Percentiles rank a stretch among this genome's conserved stretches.
phyloP scores from a whole-genome alignment of 2,329 filamentous ascomycete species.

The Fusarium sp. region DNA sequence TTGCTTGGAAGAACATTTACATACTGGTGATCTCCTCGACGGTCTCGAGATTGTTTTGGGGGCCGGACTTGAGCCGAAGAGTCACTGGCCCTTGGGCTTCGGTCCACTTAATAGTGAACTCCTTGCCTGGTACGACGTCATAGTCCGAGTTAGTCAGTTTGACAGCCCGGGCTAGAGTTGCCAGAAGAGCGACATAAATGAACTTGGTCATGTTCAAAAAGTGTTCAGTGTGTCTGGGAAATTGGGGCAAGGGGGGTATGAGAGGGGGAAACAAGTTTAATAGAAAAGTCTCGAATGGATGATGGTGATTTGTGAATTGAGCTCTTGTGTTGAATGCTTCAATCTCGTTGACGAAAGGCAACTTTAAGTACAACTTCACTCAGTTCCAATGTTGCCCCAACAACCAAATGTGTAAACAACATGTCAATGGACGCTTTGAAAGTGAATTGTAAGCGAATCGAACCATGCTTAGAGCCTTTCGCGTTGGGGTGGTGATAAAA shows the following conservation, averaged over 20 bases:
- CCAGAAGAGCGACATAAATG: neutral
- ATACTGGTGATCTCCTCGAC: neutral
- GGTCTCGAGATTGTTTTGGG: neutral
- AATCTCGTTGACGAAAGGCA: neutral
- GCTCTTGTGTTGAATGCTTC: neutral
- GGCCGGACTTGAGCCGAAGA: constrained; percentile 1
- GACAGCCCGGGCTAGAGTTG: neutral
- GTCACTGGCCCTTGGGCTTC: constrained; percentile 2
- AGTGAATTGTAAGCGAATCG: neutral
- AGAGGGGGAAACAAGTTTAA: neutral
- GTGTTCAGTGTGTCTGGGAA: neutral
- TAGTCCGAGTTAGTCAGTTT: neutral
- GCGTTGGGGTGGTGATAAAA: neutral
- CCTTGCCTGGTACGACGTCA: neutral
- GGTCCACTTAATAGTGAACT: neutral
- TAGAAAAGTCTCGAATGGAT: neutral
- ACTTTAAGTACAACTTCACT: neutral
- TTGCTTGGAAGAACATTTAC: neutral
- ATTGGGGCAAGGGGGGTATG: neutral
- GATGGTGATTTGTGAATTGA: neutral
- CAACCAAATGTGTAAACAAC: neutral
- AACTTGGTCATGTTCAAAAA: neutral
- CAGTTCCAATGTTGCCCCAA: neutral
- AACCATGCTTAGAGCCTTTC: neutral
- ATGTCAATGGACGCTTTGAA: neutral